phyloP scores from a whole-genome alignment of 2,329 filamentous ascomycete species.

The Neofusicoccum cordaticola region DNA sequence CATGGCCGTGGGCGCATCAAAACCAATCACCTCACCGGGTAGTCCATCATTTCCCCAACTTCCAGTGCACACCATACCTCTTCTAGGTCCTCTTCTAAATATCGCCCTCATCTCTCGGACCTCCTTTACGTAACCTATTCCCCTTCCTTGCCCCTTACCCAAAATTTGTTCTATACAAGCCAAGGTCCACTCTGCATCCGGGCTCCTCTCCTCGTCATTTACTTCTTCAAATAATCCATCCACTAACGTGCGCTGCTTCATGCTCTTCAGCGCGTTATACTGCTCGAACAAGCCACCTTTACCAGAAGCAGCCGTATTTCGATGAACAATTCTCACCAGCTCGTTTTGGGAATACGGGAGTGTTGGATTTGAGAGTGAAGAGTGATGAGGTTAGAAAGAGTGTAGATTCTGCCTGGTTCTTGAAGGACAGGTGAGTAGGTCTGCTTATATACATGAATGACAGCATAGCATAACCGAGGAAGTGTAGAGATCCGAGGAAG shows the following conservation, averaged over 20 bases:
- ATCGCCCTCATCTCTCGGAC: slow-evolving; percentile 1
- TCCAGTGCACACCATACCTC: neutral
- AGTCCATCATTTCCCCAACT: neutral
- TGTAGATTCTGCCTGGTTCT: too few relatives aligned
- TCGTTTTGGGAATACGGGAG: neutral
- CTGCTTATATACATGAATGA: too few relatives aligned
- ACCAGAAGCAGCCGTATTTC: neutral
- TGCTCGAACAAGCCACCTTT: neutral
- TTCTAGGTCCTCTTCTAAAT: neutral
- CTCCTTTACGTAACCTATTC: neutral
- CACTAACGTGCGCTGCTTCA: neutral
- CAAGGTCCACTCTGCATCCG: neutral
- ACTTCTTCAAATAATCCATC: neutral
- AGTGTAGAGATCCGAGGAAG: too few relatives aligned
- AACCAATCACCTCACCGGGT: neutral
- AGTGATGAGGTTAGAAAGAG: too few relatives aligned
- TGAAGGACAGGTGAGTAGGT: too few relatives aligned
- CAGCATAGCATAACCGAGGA: too few relatives aligned
- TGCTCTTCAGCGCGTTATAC: neutral
- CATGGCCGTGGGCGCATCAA: neutral
- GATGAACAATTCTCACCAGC: neutral
- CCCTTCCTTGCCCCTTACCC: neutral
- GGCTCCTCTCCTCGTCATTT: neutral
- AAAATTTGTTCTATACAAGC: neutral
- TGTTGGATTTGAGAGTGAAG: too few relatives aligned